A percentile compares a stretch with the other conserved stretches of the same genome.
phyloP scores from a whole-genome alignment of 768 basidiomycete species.

The Rhodosporidiobolus odoratus region DNA sequence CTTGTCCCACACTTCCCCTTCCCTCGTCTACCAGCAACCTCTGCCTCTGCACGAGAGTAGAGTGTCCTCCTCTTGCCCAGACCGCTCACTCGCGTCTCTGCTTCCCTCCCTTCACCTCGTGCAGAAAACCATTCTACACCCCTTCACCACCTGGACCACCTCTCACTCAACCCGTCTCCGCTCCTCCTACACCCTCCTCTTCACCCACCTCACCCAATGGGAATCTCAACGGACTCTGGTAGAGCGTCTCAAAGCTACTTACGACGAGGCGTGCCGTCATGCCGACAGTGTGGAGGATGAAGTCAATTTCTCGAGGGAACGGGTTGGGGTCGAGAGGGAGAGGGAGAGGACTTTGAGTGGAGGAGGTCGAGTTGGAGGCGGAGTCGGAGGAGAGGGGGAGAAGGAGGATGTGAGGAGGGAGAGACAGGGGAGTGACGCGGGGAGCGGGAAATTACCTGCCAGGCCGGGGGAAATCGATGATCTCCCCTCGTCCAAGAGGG shows the following conservation, averaged over 20 bases:
- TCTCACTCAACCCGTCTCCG: conserved; percentile 6
- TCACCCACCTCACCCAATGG: neutral
- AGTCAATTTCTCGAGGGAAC: conserved; percentile 14
- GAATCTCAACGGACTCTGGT: conserved; percentile 7
- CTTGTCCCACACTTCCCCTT: neutral
- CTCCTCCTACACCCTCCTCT: neutral
- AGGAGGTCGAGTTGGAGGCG: neutral
- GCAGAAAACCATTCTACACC: conserved; percentile 17
- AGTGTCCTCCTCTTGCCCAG: neutral
- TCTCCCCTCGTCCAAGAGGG: too few relatives aligned
- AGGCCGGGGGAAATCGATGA: too few relatives aligned
- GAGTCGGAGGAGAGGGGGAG: neutral
- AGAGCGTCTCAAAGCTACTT: neutral
- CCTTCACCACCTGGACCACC: conserved; percentile 22
- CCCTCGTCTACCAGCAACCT: neutral
- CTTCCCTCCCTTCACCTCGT: neutral
- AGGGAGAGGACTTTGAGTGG: neutral
- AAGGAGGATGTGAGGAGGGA: neutral
- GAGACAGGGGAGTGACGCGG: neutral
- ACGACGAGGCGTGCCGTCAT: conserved; percentile 21
- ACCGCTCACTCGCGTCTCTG: neutral
- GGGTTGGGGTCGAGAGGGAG: neutral
- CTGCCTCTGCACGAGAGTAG: neutral
- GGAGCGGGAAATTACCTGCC: too few relatives aligned
- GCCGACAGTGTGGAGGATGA: conserved; percentile 34